These are phyloP conservation scores for Gyromitra esculenta DNA, from an alignment of 2,329 filamentous ascomycete genomes.

Conservation along the genomic window DNA sequence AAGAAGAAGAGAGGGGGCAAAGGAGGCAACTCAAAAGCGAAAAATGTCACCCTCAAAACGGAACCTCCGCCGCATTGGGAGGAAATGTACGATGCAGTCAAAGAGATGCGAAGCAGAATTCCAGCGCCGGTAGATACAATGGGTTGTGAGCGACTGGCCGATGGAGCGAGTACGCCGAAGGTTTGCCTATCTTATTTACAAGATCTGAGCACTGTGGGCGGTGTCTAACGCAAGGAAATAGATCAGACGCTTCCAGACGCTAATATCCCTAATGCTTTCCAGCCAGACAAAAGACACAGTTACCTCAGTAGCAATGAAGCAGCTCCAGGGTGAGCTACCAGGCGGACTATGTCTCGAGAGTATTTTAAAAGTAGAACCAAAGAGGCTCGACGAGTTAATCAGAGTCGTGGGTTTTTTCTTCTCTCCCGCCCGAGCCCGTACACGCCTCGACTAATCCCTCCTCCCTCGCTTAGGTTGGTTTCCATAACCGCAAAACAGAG, in stretches of 20 bases:
- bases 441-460: neutral
- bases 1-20: constrained; percentile 27
- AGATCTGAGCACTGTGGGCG: too few species aligned
- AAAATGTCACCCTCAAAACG: constrained; percentile 18
- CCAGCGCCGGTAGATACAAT: constrained; percentile 93
- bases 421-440: neutral
- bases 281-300: constrained; percentile 94
- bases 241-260: constrained; percentile 82
- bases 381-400: constrained; percentile 59
- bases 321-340: constrained; percentile 77
- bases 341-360: constrained; percentile 77
- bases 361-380: constrained; percentile 75
- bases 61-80: constrained; percentile 71
- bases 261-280: constrained; percentile 88
- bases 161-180: constrained; percentile 63
- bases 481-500: constrained; percentile 93
- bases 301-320: constrained; percentile 82
- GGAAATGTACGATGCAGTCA: constrained; percentile 78
- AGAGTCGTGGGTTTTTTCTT: constrained; percentile 32
- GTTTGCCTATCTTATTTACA: constrained; percentile 42
- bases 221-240: constrained; percentile 56
- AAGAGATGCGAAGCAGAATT: constrained; percentile 77
- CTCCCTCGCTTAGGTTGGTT: constrained; percentile 74
- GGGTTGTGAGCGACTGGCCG: constrained; percentile 85
- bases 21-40: neutral